phyloP scores from a whole-genome alignment of 768 basidiomycete genomes.

The Pulveroboletus ravenelii region DNA sequence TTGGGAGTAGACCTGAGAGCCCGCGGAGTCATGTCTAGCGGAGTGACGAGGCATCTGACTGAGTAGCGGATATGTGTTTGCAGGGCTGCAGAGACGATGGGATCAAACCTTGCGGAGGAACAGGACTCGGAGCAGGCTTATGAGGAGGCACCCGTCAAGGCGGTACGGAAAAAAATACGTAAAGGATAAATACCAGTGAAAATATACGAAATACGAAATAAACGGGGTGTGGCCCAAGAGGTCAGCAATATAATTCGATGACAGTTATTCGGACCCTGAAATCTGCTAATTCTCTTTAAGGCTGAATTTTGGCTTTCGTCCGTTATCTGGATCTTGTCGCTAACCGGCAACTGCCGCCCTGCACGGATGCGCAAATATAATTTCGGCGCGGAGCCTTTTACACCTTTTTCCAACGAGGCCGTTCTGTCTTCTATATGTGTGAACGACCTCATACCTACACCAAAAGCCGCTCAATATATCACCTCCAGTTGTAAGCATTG shows the following conservation, averaged over 20 bases:
- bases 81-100: conserved; percentile 29
- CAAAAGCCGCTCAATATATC: conserved; percentile 12
- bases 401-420: conserved; percentile 6
- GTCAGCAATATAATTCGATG: conserved; percentile 26
- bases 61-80: conserved; percentile 5
- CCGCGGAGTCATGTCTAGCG: conserved; percentile 23
- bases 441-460: conserved; percentile 11
- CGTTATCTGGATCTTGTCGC: conserved; percentile 30
- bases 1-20: conserved; percentile 15
- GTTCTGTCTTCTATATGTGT: conserved; percentile 13
- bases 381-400: conserved; percentile 32
- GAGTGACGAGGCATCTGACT: conserved; percentile 30
- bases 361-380: conserved; percentile 24
- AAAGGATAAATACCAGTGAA: conserved; percentile 19
- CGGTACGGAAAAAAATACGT: conserved; percentile 35
- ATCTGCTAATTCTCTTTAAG: conserved; percentile 24
- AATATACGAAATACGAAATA: conserved; percentile 29
- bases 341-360: conserved; percentile 27
- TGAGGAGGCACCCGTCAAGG: conserved; percentile 34
- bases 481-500: conserved; percentile 3
- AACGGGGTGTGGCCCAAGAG: conserved; percentile 15
- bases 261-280: conserved; percentile 32
- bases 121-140: conserved; percentile 26
- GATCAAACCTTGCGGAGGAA: conserved; percentile 24
- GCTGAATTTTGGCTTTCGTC: conserved; percentile 33